Evolutionary conservation across 73 alveolate genomes (phyloP).

Genomic region (Blepharisma japonicum): DNA sequence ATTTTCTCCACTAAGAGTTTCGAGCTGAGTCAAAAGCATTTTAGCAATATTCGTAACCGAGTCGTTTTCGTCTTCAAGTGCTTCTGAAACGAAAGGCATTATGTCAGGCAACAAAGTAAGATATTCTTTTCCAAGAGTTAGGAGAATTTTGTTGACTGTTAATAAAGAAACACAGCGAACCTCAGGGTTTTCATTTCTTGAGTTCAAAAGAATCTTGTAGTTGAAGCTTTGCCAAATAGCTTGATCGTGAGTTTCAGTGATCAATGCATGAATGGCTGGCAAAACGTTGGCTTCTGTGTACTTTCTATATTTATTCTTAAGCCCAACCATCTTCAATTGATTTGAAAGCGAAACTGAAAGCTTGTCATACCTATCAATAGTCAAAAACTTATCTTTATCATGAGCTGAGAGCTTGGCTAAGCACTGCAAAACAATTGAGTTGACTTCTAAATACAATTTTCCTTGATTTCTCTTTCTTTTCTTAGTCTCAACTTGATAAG

Average conservation of each 20-base stretch:
- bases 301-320: not conserved
- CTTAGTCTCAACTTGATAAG: not conserved
- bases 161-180: not conserved
- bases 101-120: not conserved
- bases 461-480: constrained; percentile 21
- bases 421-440: not conserved
- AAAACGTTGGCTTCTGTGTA: not conserved
- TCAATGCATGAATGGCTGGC: not conserved
- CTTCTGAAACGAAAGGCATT: constrained; percentile 22
- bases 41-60: not conserved
- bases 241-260: not conserved
- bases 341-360: not conserved
- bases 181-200: not conserved
- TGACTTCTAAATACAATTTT: not conserved
- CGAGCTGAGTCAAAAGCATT: constrained; percentile 1
- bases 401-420: not conserved
- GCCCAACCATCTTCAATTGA: not conserved
- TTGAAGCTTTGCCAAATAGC: constrained; percentile 3
- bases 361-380: not conserved
- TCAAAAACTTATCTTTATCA: constrained; percentile 20
- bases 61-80: constrained; percentile 5
- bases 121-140: constrained; percentile 5
- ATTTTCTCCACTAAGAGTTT: constrained; percentile 4
- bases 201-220: not conserved
- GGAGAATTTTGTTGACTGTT: not conserved